A percentile compares a stretch with the other conserved stretches of the same genome.
Evolutionary conservation across 306 rosid genomes (phyloP).

Genomic region (Chamaecrista fasciculata): DNA sequence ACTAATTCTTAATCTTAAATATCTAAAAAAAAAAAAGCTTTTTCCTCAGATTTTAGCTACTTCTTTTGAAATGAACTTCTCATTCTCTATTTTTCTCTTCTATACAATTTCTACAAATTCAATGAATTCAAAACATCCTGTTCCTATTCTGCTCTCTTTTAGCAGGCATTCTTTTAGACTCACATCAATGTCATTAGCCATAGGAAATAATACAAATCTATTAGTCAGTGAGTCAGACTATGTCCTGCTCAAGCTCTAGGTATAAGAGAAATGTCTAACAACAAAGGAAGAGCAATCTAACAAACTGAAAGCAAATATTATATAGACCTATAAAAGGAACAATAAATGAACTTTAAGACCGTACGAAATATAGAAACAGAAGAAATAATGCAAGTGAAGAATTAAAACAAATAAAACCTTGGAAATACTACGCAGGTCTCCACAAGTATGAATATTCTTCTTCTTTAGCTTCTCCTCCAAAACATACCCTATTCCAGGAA

Average conservation of each 20-base stretch:
- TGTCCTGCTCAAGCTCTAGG: slow-evolving; percentile 4
- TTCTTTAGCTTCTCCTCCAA: slow-evolving; percentile 78
- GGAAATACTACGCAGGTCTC: slow-evolving; percentile 64
- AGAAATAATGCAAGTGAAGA: slow-evolving; percentile 18
- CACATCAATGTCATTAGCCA: neutral
- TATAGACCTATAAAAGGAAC: slow-evolving; percentile 4
- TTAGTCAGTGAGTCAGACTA: too few species aligned
- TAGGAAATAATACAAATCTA: too few species aligned
- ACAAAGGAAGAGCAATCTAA: neutral
- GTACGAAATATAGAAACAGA: slow-evolving; percentile 9
- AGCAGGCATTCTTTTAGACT: neutral
- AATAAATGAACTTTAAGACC: slow-evolving; percentile 17
- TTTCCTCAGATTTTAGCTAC: slow-evolving; percentile 13
- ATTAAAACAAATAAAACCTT: slow-evolving; percentile 58
- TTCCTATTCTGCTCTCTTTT: neutral
- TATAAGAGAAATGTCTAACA: slow-evolving; percentile 14
- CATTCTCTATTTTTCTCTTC: slow-evolving; percentile 1
- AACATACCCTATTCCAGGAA: slow-evolving; percentile 87
- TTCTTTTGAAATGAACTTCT: slow-evolving; percentile 1
- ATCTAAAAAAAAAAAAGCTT: neutral
- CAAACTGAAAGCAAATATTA: slow-evolving; percentile 24
- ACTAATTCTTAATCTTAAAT: neutral
- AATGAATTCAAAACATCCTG: neutral
- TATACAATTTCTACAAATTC: slow-evolving; percentile 4
- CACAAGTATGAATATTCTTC: slow-evolving; percentile 63